Evolutionary conservation across 1,284 basidiomycete species (phyloP).

Genomic region (Ganoderma lingzhi): DNA sequence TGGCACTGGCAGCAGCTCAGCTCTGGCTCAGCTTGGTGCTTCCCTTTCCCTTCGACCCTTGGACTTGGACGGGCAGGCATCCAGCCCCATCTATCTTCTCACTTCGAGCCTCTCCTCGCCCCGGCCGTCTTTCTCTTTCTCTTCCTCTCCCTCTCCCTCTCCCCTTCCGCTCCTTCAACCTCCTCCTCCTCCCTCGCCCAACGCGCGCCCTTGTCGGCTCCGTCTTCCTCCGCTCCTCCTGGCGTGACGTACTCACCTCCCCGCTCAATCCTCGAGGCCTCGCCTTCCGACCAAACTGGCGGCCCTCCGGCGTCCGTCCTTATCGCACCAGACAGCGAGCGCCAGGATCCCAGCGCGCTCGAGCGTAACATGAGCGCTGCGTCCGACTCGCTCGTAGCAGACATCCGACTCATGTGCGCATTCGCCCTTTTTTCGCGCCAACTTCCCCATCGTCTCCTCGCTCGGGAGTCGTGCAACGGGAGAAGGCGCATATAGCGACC

Average conservation of each 20-base stretch:
- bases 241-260: constrained; percentile 39
- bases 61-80: not conserved
- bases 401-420: constrained; percentile 8
- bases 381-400: constrained; percentile 8
- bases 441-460: not conserved
- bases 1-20: not conserved
- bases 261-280: not conserved
- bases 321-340: not conserved
- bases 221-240: not conserved
- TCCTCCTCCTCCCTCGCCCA: not conserved
- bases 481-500: not conserved
- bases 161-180: not conserved
- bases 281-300: constrained; percentile 53
- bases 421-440: not conserved
- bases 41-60: not conserved
- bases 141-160: not conserved
- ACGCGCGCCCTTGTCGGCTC: not conserved
- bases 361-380: constrained; percentile 16
- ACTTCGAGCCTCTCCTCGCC: not conserved
- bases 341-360: not conserved
- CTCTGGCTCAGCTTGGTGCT: not conserved
- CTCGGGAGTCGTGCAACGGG: not conserved
- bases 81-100: not conserved
- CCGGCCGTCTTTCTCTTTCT: not conserved
- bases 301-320: constrained; percentile 39